A percentile compares a stretch with the other conserved stretches of the same genome.
phyloP scores from a whole-genome alignment of 306 rosid genomes.

The Astragalus glycyphyllos region DNA sequence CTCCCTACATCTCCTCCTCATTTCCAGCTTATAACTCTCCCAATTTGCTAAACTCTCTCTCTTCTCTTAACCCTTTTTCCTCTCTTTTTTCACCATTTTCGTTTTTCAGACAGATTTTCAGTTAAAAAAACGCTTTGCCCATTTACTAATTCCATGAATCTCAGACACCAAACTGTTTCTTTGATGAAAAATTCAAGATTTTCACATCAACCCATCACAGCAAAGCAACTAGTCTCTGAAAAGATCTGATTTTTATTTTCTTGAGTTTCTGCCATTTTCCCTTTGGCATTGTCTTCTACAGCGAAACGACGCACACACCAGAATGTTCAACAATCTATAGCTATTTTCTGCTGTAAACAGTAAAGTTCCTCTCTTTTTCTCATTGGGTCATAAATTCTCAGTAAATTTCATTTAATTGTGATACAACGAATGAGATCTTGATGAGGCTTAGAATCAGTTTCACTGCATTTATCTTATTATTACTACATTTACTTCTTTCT shows the following conservation, averaged over 20 bases:
- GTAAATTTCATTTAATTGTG: conserved; percentile 36
- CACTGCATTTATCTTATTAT: conserved; percentile 36
- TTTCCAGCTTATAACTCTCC: conserved; percentile 10
- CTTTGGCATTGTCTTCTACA: neutral
- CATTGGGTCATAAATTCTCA: conserved; percentile 9
- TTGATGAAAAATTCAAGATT: conserved; percentile 27
- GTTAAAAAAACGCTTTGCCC: neutral
- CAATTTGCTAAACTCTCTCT: conserved; percentile 10
- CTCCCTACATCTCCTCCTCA: conserved; percentile 23
- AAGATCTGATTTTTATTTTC: conserved; percentile 42
- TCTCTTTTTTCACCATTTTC: neutral
- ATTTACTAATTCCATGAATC: conserved; percentile 33
- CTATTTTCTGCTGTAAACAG: conserved; percentile 28
- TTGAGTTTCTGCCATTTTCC: conserved; percentile 14
- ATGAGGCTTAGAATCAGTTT: conserved; percentile 53
- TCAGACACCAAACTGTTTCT: conserved; percentile 13
- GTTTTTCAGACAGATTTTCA: conserved; percentile 16
- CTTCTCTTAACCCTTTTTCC: conserved; percentile 7
- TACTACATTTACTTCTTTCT: conserved; percentile 43
- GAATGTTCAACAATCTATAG: conserved; percentile 41
- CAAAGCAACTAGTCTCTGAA: conserved; percentile 9
- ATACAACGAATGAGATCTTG: conserved; percentile 51
- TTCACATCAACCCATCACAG: conserved; percentile 36
- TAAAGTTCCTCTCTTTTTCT: conserved; percentile 31
- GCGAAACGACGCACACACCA: neutral